These are phyloP conservation scores for Aspergillus sojae DNA, from an alignment of 2,329 filamentous ascomycete genomes.

Conservation along the genomic window DNA sequence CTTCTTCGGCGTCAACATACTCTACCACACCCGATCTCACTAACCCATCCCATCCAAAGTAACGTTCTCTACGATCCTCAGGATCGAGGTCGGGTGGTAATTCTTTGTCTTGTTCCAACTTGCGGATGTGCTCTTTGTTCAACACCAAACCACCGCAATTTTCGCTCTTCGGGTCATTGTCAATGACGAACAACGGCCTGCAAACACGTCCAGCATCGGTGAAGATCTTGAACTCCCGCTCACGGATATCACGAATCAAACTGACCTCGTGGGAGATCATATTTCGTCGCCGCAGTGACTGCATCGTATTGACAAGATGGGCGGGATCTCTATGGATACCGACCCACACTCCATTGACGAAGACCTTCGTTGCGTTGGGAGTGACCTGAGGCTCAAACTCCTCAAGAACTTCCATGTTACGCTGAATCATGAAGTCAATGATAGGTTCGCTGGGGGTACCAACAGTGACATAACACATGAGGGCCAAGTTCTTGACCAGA, in stretches of 20 bases:
- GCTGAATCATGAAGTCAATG: constrained; percentile 91
- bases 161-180: constrained; percentile 75
- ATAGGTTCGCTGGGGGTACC: constrained; percentile 89
- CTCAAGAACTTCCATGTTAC: constrained; percentile 94
- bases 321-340: constrained; percentile 90
- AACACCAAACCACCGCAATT: constrained; percentile 79
- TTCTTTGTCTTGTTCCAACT: constrained; percentile 73
- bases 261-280: constrained; percentile 91
- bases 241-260: constrained; percentile 91
- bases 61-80: constrained; percentile 60
- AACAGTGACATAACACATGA: constrained; percentile 98
- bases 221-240: constrained; percentile 97
- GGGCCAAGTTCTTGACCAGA: constrained; percentile 93
- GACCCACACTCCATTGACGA: constrained; percentile 98
- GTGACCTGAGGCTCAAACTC: constrained; percentile 87
- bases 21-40: constrained; percentile 85
- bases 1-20: constrained; percentile 96
- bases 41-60: constrained; percentile 86
- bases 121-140: constrained; percentile 78
- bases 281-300: constrained; percentile 75
- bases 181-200: constrained; percentile 89
- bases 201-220: constrained; percentile 95
- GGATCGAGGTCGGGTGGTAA: constrained; percentile 62
- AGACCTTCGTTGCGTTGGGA: constrained; percentile 94
- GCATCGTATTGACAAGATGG: constrained; percentile 77